Percentiles rank a stretch among this genome's conserved stretches.
These are phyloP conservation scores for Alternaria ethzedia DNA, from an alignment of 2,329 filamentous ascomycete genomes.

Conservation along the genomic window DNA sequence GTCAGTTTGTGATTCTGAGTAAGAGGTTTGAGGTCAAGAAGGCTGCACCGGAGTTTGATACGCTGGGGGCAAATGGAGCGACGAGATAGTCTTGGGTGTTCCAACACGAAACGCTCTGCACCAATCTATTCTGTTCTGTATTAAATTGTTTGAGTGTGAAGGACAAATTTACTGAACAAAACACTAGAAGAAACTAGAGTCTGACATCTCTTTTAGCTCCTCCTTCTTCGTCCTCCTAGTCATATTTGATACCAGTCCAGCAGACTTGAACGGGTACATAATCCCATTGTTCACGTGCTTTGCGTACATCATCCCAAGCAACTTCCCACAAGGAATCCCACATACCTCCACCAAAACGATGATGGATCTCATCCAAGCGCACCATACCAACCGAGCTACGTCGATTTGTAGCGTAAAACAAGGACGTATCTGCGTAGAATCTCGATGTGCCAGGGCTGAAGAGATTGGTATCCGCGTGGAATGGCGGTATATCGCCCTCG, in stretches of 20 bases:
- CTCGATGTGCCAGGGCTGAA: too few species aligned
- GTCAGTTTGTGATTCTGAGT: constrained; percentile 23
- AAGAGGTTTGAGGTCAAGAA: constrained; percentile 18
- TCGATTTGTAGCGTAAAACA: background rate
- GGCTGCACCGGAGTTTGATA: constrained; percentile 7
- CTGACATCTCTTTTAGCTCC: background rate
- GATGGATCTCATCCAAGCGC: background rate
- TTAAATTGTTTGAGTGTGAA: too few species aligned
- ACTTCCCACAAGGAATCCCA: background rate
- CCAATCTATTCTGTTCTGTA: background rate
- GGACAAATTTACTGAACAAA: too few species aligned
- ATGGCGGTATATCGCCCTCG: background rate
- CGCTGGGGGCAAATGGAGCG: background rate
- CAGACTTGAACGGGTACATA: background rate
- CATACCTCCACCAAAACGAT: background rate
- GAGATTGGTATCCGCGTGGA: background rate
- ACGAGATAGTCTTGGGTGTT: background rate
- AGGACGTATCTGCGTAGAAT: background rate
- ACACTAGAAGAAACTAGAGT: background rate
- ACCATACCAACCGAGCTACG: background rate
- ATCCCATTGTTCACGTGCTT: too few species aligned
- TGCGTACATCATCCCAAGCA: too few species aligned
- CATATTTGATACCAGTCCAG: background rate
- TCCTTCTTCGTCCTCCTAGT: background rate
- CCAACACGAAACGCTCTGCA: background rate